A percentile compares a stretch with the other conserved stretches of the same genome.
These are phyloP conservation scores for Dendrothele bispora DNA, from an alignment of 768 basidiomycete genomes.

Conservation along the genomic window DNA sequence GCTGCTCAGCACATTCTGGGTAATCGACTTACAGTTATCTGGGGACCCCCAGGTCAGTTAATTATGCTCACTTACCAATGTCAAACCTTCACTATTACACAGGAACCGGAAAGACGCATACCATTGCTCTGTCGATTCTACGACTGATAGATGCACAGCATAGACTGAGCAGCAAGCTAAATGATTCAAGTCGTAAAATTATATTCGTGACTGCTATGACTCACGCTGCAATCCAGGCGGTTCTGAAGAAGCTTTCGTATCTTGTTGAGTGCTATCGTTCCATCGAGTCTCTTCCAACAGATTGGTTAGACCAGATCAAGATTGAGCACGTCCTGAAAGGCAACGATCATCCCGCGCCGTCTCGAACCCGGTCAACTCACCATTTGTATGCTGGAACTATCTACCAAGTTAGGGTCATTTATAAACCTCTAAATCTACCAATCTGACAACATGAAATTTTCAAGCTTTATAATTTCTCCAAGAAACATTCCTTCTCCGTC, in stretches of 20 bases:
- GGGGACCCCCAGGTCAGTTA: slow-evolving; percentile 48
- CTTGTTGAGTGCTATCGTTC: slow-evolving; percentile 36
- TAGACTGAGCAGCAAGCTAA: slow-evolving; percentile 22
- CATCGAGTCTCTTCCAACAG: slow-evolving; percentile 34
- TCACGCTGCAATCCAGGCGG: slow-evolving; percentile 53
- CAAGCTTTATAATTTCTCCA: slow-evolving; percentile 50
- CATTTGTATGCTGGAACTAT: slow-evolving; percentile 47
- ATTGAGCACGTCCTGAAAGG: slow-evolving; percentile 43
- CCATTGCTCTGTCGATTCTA: slow-evolving; percentile 45
- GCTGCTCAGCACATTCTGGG: slow-evolving; percentile 44
- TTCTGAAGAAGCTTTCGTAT: slow-evolving; percentile 37
- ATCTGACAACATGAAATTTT: too few species aligned
- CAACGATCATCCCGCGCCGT: slow-evolving; percentile 37
- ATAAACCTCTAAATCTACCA: too few species aligned
- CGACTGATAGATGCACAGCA: slow-evolving; percentile 44
- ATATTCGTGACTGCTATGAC: slow-evolving; percentile 53
- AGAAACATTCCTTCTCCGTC: slow-evolving; percentile 34
- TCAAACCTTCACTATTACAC: neutral
- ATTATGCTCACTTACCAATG: neutral
- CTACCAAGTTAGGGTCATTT: slow-evolving; percentile 42
- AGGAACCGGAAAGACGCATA: slow-evolving; percentile 58
- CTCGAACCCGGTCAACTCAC: slow-evolving; percentile 21
- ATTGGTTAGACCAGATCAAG: slow-evolving; percentile 43
- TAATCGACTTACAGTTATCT: slow-evolving; percentile 45
- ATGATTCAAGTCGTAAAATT: slow-evolving; percentile 25